Base-by-base conservation (phyloP, 768 basidiomycete species). In the Suillus tomentosus region DNA sequence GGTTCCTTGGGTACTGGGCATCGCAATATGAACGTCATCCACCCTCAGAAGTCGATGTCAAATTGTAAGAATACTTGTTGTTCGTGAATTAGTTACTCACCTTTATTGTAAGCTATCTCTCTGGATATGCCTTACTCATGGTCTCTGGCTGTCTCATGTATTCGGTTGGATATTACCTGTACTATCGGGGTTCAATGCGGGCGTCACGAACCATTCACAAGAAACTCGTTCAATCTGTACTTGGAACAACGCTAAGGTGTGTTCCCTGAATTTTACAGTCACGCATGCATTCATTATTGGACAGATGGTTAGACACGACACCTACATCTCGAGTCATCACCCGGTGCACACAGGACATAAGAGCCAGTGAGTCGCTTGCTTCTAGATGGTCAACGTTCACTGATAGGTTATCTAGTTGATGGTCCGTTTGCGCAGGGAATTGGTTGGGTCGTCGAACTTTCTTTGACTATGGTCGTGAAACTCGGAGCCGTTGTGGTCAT, bases 341-440 rank as follows among this genome's bases (percentile, higher is more conserved):
- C 36, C 81, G 89, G 58, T 85, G 85, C 71, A 90, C 89, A 1
- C 84, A 87, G 61, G 89, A 91, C 70, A 87, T 90, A 24, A 73
- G 68, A 53, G 55, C 63, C 24, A 66, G 79, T 73, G 63, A 50
- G 67, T 66, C 58, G 0, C 39, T 58, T 60, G 22, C 60, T 48
- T 60, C 47, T 34, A 24, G n/a, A 17, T 14, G 1, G 8, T 42
- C 48, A 53, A 56, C 14, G n/a, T 56, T 61, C 1, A n/a, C 61
- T 67, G 40, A 59, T 27, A 17, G 14, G 34, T 48, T 10, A 61
- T 42, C 42, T 54, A 74, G 79, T 81, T 51, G 80, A 81, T 64
- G 78, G 73, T 9, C 74, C 73, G 5, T 62, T 79, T 50, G 62
- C 74, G 2, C 64, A 69, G 36, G 60, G 56, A 34, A 66, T 81